Conservation (phyloP, 192 early-diverging fungal genomes). For the Backusella circina region DNA sequence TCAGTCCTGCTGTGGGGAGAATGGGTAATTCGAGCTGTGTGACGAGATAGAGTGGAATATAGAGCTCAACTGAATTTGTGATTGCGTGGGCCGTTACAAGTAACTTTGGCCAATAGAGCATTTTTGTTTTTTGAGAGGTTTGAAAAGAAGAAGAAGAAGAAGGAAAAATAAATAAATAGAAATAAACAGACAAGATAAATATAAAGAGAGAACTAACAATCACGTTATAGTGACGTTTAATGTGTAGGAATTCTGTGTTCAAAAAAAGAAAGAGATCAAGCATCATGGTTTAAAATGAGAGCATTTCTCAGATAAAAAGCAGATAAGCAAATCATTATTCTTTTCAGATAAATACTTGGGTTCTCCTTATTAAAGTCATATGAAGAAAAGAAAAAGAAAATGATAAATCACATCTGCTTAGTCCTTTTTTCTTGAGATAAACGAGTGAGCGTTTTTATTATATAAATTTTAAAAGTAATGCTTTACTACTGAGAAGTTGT, state of each 20-base stretch:
- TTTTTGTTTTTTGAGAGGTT: not conserved
- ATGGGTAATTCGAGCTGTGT: not conserved
- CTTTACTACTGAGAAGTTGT: too few species aligned
- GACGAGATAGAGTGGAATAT: not conserved
- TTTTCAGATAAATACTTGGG: too few species aligned
- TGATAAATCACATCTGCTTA: too few species aligned
- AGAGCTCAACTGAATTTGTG: not conserved
- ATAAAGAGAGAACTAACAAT: not conserved
- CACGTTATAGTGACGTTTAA: not conserved
- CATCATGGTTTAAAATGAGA: not conserved
- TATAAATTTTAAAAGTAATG: too few species aligned
- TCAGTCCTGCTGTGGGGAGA: not conserved
- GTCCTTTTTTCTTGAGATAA: too few species aligned
- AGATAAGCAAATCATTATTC: too few species aligned
- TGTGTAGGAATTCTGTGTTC: not conserved
- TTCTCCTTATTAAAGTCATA: too few species aligned
- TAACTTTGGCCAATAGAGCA: conserved; percentile 8
- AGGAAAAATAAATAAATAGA: not conserved
- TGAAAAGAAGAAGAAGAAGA: not conserved
- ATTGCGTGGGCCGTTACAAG: conserved; percentile 8
- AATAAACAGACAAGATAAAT: not conserved
- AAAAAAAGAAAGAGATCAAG: not conserved
- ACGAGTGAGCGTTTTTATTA: too few species aligned
- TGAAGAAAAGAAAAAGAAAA: too few species aligned
- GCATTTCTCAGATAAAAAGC: not conserved